Percentiles rank a stretch among this genome's conserved stretches.
Evolutionary conservation across 305 asterid genomes (phyloP).

Genomic region (Fraxinus sp.): DNA sequence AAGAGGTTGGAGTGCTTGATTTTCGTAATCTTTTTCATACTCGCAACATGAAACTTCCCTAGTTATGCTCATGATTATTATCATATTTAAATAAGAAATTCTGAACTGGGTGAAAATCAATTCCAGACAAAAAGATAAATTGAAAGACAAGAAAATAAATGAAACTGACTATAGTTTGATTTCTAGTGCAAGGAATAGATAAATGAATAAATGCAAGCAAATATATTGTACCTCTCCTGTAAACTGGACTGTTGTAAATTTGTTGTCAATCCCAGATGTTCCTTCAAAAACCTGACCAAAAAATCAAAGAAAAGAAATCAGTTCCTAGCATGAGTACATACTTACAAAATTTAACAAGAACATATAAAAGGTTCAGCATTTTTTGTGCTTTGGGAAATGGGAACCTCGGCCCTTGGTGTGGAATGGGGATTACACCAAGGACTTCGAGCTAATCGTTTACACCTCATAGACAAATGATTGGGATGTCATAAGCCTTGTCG

Average conservation of each 20-base stretch:
- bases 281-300: slow-evolving; percentile 27
- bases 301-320: background rate
- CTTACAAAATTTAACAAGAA: background rate
- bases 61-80: background rate
- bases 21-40: background rate
- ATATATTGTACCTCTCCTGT: slow-evolving; percentile 24
- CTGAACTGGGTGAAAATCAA: background rate
- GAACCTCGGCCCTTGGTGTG: background rate
- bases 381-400: background rate
- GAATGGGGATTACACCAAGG: background rate
- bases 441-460: background rate
- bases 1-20: background rate
- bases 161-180: background rate
- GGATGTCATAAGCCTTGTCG: background rate
- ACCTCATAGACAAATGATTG: background rate
- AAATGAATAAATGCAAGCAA: background rate
- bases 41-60: background rate
- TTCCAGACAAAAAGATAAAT: background rate
- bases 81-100: background rate
- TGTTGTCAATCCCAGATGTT: slow-evolving; percentile 27
- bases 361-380: background rate
- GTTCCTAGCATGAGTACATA: background rate
- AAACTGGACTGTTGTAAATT: slow-evolving; percentile 23
- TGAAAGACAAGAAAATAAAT: background rate
- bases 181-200: background rate